A percentile compares a stretch with the other conserved stretches of the same genome.
Conservation (phyloP, 2,329 filamentous ascomycete genomes). For the Davidsoniella eucalypti region DNA sequence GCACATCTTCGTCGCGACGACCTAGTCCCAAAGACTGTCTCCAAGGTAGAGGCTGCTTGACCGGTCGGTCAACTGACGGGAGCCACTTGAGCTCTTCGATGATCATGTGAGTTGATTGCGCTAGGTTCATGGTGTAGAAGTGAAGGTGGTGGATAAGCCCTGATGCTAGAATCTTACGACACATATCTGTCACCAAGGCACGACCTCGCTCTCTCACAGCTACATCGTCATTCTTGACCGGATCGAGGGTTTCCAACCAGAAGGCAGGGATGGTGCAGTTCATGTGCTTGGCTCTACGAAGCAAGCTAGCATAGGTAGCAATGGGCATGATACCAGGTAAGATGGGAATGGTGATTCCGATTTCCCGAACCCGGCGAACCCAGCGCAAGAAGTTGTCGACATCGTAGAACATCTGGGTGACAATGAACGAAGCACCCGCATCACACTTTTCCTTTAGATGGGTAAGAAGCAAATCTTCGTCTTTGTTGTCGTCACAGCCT, state of each 20-base stretch:
- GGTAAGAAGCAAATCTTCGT: conserved; percentile 69
- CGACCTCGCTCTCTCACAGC: conserved; percentile 83
- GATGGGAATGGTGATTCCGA: conserved; percentile 70
- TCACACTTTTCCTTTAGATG: conserved; percentile 97
- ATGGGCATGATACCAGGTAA: conserved; percentile 79
- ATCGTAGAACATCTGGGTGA: conserved; percentile 99
- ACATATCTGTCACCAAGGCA: conserved; percentile 75
- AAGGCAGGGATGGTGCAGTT: conserved; percentile 65
- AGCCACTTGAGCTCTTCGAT: conserved; percentile 76
- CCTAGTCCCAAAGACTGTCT: conserved; percentile 83
- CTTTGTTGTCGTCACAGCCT: conserved; percentile 81
- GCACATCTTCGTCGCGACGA: conserved; percentile 82
- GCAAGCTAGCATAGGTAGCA: conserved; percentile 83
- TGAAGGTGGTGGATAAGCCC: conserved; percentile 71
- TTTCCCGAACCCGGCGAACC: conserved; percentile 71
- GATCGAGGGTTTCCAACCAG: conserved; percentile 72
- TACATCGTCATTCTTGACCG: conserved; percentile 91
- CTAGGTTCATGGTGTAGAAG: conserved; percentile 99
- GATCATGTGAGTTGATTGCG: conserved; percentile 83
- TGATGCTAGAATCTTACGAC: conserved; percentile 63
- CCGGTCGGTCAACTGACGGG: conserved; percentile 58
- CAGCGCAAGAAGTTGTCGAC: conserved; percentile 86
- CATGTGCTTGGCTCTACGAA: conserved; percentile 81
- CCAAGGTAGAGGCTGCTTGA: conserved; percentile 89
- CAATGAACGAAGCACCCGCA: conserved; percentile 79